Evolutionary conservation across 345 rosid species (phyloP).

Genomic region (Salix viminalis): DNA sequence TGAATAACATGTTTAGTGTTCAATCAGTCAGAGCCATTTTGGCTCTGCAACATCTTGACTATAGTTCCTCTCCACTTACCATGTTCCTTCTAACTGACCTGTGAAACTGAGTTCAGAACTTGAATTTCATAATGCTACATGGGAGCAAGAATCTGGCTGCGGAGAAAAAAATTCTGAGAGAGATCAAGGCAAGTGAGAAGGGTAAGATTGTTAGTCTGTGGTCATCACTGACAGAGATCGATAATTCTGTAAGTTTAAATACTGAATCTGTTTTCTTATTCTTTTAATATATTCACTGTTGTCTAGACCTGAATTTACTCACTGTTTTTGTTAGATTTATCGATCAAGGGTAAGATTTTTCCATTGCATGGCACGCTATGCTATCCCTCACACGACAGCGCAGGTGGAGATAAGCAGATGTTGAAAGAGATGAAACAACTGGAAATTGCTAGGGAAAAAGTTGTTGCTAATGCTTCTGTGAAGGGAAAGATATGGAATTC

Average conservation of each 20-base stretch:
- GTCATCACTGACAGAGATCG: too few relatives aligned
- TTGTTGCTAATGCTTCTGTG: background rate
- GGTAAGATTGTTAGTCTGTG: too few relatives aligned
- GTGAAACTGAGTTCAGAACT: background rate
- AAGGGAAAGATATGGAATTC: conserved; percentile 1
- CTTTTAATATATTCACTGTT: too few relatives aligned
- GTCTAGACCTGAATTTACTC: background rate
- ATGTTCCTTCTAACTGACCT: too few relatives aligned
- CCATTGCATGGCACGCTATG: background rate
- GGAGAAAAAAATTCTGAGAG: background rate
- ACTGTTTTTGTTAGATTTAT: background rate
- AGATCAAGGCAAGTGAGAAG: background rate
- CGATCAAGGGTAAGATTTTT: too few relatives aligned
- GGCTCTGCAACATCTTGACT: background rate
- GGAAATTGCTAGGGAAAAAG: background rate
- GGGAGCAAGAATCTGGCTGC: background rate
- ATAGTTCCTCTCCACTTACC: too few relatives aligned
- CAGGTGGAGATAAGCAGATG: background rate
- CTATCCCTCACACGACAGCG: background rate
- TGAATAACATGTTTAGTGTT: too few relatives aligned
- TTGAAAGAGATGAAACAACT: background rate
- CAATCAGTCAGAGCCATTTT: background rate
- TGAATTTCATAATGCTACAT: background rate
- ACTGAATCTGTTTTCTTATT: too few relatives aligned
- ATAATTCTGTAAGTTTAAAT: too few relatives aligned